Percentiles rank a stretch among this genome's conserved stretches.
phyloP scores from a whole-genome alignment of 208 protist genomes.

The Sergeia podlipaevii region DNA sequence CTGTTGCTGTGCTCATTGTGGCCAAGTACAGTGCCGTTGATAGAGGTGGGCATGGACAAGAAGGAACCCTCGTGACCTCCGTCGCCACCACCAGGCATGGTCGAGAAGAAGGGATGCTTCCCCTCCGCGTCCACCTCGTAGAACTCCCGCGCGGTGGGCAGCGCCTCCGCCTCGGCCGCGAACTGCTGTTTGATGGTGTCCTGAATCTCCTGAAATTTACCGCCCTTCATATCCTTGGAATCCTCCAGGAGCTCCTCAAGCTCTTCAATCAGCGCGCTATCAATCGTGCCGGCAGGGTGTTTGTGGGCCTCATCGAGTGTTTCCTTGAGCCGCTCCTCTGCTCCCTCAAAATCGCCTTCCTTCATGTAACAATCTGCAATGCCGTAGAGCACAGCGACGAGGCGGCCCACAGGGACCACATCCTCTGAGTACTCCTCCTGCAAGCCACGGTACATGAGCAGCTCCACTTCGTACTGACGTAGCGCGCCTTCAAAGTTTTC shows the following conservation, averaged over 20 bases:
- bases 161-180: constrained; percentile 45
- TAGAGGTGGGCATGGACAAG: constrained; percentile 74
- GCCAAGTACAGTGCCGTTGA: constrained; percentile 42
- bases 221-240: constrained; percentile 73
- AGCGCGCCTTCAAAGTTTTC: constrained; percentile 77
- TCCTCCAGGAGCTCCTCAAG: constrained; percentile 73
- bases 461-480: constrained; percentile 78
- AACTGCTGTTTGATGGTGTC: constrained; percentile 73
- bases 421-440: constrained; percentile 23
- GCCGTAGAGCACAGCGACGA: constrained; percentile 65
- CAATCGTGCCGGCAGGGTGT: constrained; percentile 50
- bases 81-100: constrained; percentile 38
- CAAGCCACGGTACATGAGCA: constrained; percentile 73
- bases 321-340: constrained; percentile 57
- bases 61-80: constrained; percentile 39
- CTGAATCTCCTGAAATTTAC: constrained; percentile 62
- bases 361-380: constrained; percentile 86
- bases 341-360: constrained; percentile 80
- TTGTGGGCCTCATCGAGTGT: constrained; percentile 55
- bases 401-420: constrained; percentile 39
- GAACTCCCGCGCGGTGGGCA: constrained; percentile 57
- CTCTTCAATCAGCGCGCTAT: constrained; percentile 45
- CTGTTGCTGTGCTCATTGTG: constrained; percentile 68
- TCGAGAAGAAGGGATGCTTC: constrained; percentile 62
- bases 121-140: constrained; percentile 33